These are phyloP conservation scores for Phaeosphaeria sp. DNA, from an alignment of 2,329 filamentous ascomycete genomes.

Conservation along the genomic window DNA sequence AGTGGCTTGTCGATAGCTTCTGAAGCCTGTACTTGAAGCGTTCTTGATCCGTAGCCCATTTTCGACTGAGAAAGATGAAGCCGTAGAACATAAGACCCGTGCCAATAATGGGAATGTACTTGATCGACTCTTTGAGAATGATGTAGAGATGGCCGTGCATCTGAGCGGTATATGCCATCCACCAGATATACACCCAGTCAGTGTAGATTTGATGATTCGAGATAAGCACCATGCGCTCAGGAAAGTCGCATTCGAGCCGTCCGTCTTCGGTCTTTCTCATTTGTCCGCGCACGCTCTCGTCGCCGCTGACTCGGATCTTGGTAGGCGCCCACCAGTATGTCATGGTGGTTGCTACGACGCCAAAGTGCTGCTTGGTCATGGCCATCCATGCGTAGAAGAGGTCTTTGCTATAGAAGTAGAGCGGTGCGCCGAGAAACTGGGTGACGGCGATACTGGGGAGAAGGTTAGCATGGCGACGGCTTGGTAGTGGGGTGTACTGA, in stretches of 20 bases:
- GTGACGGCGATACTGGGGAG: constrained; percentile 61
- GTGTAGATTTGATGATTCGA: constrained; percentile 93
- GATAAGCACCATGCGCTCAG: constrained; percentile 80
- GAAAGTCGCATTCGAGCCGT: constrained; percentile 76
- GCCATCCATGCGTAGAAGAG: constrained; percentile 86
- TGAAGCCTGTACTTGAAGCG: constrained; percentile 76
- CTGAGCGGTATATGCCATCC: constrained; percentile 78
- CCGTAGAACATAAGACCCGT: constrained; percentile 85
- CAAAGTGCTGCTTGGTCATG: constrained; percentile 84
- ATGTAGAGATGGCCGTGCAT: constrained; percentile 91
- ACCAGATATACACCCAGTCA: constrained; percentile 95
- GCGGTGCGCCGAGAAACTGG: constrained; percentile 74
- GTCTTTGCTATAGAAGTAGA: constrained; percentile 77
- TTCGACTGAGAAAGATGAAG: constrained; percentile 93
- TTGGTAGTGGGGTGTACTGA: constrained; percentile 28
- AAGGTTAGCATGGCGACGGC: constrained; percentile 32
- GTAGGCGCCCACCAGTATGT: constrained; percentile 87
- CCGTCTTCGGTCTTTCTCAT: constrained; percentile 73
- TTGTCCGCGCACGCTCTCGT: constrained; percentile 78
- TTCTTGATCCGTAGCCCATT: constrained; percentile 80
- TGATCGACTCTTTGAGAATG: constrained; percentile 86
- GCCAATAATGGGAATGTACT: constrained; percentile 81
- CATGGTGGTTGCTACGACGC: constrained; percentile 76
- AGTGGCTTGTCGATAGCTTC: constrained; percentile 67
- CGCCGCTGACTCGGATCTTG: constrained; percentile 79